Evolutionary conservation across 2,329 filamentous ascomycete genomes (phyloP).

Genomic region (Neopestalotiopsis clavispora): DNA sequence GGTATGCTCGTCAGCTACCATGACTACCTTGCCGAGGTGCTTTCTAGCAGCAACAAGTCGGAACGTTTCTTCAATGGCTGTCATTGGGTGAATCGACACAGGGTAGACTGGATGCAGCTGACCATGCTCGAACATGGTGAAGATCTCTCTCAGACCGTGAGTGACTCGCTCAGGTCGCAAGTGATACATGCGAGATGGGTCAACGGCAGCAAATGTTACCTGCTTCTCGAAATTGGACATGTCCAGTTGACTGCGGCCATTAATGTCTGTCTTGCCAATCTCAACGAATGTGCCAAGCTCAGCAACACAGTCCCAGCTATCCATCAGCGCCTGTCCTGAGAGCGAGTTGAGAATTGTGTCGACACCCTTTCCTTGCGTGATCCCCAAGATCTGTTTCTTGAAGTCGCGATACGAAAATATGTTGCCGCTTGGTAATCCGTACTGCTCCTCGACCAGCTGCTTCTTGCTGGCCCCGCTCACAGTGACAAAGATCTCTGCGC

Average conservation of each 20-base stretch:
- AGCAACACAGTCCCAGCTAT: constrained; percentile 22
- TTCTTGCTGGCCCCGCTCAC: constrained; percentile 16
- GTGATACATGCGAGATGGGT: background rate
- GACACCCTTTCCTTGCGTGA: constrained; percentile 11
- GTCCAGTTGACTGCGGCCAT: background rate
- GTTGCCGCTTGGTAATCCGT: constrained; percentile 26
- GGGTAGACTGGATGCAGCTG: constrained; percentile 26
- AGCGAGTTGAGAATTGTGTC: constrained; percentile 12
- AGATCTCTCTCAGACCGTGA: background rate
- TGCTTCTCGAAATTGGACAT: constrained; percentile 36
- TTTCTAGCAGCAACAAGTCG: constrained; percentile 40
- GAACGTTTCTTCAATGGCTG: constrained; percentile 36
- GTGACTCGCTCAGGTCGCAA: background rate
- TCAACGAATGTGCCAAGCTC: constrained; percentile 23
- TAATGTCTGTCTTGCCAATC: constrained; percentile 23
- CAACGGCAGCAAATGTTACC: constrained; percentile 32
- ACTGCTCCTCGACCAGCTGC: too few species aligned
- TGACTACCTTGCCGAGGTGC: constrained; percentile 42
- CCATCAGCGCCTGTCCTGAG: constrained; percentile 7
- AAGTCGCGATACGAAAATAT: constrained; percentile 23
- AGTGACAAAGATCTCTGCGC: constrained; percentile 31
- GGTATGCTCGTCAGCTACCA: constrained; percentile 22
- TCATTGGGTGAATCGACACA: constrained; percentile 26
- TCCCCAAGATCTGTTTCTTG: constrained; percentile 12
- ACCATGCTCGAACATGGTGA: constrained; percentile 22